phyloP scores from a whole-genome alignment of 306 rosid genomes.

The Prunus padus region DNA sequence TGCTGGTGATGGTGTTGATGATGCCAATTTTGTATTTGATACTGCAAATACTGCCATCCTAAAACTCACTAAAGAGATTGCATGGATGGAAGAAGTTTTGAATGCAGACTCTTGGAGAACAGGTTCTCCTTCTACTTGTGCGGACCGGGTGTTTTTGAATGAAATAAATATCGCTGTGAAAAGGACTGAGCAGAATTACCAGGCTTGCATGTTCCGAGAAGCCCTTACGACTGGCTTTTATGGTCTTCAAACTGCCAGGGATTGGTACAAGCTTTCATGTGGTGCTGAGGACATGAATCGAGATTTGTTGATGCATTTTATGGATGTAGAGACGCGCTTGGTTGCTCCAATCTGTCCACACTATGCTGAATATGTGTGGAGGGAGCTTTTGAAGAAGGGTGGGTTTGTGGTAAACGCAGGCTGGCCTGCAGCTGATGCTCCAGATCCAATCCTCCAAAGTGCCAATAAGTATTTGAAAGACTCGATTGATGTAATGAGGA shows the following conservation, averaged over 20 bases:
- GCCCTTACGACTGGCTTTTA: conserved; percentile 87
- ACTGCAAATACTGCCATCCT: conserved; percentile 89
- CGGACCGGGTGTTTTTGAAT: conserved; percentile 75
- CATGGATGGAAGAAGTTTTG: conserved; percentile 79
- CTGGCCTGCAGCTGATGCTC: conserved; percentile 73
- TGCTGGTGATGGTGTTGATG: conserved; percentile 95
- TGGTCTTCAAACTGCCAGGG: conserved; percentile 89
- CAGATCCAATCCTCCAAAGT: conserved; percentile 66
- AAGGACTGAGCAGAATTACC: conserved; percentile 73
- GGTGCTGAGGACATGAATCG: conserved; percentile 69
- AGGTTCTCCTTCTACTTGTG: conserved; percentile 76
- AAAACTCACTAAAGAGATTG: conserved; percentile 74
- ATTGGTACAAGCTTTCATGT: conserved; percentile 82
- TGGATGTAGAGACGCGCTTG: conserved; percentile 92
- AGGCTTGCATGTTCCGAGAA: conserved; percentile 76
- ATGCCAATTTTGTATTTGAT: conserved; percentile 89
- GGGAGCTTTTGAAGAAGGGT: conserved; percentile 70
- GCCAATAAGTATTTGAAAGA: conserved; percentile 85
- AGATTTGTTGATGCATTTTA: conserved; percentile 66
- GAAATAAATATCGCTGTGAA: conserved; percentile 78
- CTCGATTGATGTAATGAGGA: conserved; percentile 72
- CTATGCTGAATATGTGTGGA: conserved; percentile 84
- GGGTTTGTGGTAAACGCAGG: conserved; percentile 86
- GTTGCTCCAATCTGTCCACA: conserved; percentile 90
- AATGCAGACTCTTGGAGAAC: conserved; percentile 71